Evolutionary conservation across 2,329 filamentous ascomycete species (phyloP).

Genomic region (Penicillium glabrum): DNA sequence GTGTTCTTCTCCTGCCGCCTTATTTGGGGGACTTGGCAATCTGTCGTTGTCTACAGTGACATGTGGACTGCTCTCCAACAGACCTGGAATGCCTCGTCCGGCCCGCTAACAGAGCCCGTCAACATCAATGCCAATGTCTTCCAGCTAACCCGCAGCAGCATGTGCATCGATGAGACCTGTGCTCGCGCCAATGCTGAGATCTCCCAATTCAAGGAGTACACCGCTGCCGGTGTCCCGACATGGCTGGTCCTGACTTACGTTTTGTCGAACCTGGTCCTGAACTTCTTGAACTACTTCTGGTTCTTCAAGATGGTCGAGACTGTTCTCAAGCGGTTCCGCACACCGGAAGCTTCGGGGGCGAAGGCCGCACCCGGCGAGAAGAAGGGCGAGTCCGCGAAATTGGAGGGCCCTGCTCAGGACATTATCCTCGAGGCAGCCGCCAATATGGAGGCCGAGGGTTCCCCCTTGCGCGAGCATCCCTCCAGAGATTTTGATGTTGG

Average conservation of each 20-base stretch:
- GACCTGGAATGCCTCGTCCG: constrained; percentile 33
- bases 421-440: constrained; percentile 37
- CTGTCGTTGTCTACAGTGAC: constrained; percentile 59
- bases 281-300: constrained; percentile 65
- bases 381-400: constrained; percentile 25
- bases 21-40: constrained; percentile 63
- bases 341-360: constrained; percentile 22
- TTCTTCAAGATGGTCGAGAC: constrained; percentile 68
- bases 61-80: constrained; percentile 55
- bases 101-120: constrained; percentile 27
- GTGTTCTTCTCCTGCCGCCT: constrained; percentile 64
- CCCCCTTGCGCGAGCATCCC: constrained; percentile 16
- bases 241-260: constrained; percentile 63
- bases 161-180: constrained; percentile 41
- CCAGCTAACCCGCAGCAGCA: constrained; percentile 26
- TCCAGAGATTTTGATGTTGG: not conserved
- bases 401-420: constrained; percentile 30
- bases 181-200: constrained; percentile 47
- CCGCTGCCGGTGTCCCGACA: constrained; percentile 48
- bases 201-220: constrained; percentile 48
- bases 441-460: constrained; percentile 31
- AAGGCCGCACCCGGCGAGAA: constrained; percentile 10
- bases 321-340: constrained; percentile 61
- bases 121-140: constrained; percentile 38
- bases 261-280: constrained; percentile 59